A percentile compares a stretch with the other conserved stretches of the same genome.
phyloP scores from a whole-genome alignment of 768 basidiomycete genomes.

The Leucosporidium yakuticum region DNA sequence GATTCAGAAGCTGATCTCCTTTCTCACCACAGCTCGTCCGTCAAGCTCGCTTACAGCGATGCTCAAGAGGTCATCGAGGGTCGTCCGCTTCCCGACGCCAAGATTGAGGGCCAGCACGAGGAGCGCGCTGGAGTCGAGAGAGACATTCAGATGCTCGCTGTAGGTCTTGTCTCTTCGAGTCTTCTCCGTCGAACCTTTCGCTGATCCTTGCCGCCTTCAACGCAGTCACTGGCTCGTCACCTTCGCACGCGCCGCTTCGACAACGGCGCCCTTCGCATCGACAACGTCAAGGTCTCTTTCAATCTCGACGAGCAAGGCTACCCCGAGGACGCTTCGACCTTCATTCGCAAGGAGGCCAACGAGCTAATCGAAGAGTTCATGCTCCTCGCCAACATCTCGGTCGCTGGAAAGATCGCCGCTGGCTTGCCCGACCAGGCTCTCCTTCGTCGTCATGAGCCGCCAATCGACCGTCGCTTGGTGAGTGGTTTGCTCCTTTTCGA shows the following conservation, averaged over 20 bases:
- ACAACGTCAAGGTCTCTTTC: constrained; percentile 68
- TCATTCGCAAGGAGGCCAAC: constrained; percentile 65
- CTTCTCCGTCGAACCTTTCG: neutral
- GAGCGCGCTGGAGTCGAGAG: constrained; percentile 55
- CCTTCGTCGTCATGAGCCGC: constrained; percentile 85
- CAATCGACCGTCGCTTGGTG: constrained; percentile 84
- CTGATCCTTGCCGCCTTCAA: neutral
- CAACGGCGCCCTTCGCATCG: constrained; percentile 67
- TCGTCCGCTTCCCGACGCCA: constrained; percentile 50
- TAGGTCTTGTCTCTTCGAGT: constrained; percentile 24
- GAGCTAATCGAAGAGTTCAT: constrained; percentile 92
- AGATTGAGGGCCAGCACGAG: constrained; percentile 58
- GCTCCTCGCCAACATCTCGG: constrained; percentile 81
- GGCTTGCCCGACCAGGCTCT: constrained; percentile 95
- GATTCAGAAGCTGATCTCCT: neutral
- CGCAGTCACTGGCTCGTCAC: constrained; percentile 59
- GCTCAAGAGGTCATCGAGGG: constrained; percentile 80
- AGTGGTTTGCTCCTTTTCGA: constrained; percentile 39
- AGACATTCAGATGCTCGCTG: constrained; percentile 66
- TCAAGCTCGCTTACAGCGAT: constrained; percentile 73
- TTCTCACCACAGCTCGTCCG: constrained; percentile 60
- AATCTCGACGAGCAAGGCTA: constrained; percentile 66
- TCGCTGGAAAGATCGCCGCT: constrained; percentile 88
- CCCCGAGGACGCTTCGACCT: constrained; percentile 70
- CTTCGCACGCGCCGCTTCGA: constrained; percentile 62